These are phyloP conservation scores for Umbilicus rupestris DNA, from an alignment of 164 flowering plant genomes.

Conservation along the genomic window DNA sequence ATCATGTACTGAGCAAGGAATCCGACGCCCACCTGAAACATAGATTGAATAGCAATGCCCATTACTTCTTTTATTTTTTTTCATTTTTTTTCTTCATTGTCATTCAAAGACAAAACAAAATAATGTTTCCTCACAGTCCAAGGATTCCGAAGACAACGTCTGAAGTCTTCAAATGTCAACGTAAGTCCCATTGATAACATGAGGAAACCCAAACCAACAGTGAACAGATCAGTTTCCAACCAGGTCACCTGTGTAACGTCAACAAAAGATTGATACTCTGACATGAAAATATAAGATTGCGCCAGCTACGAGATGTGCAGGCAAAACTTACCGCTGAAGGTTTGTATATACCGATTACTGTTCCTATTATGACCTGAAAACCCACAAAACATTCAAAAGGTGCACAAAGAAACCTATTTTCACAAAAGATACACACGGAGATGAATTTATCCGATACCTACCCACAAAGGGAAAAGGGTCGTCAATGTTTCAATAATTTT, in stretches of 20 bases:
- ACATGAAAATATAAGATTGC: background rate
- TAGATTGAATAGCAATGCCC: slow-evolving; percentile 7
- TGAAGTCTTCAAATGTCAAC: slow-evolving; percentile 89
- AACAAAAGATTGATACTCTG: background rate
- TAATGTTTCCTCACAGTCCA: slow-evolving; percentile 74
- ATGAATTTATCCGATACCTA: slow-evolving; percentile 24
- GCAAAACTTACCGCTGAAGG: slow-evolving; percentile 62
- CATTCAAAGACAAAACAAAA: background rate
- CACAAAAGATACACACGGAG: background rate
- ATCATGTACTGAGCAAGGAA: slow-evolving; percentile 89
- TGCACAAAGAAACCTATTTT: background rate
- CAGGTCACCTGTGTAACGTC: slow-evolving; percentile 69
- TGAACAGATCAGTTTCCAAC: slow-evolving; percentile 88
- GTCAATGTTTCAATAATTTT: slow-evolving; percentile 74
- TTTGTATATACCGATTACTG: slow-evolving; percentile 81
- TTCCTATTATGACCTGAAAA: slow-evolving; percentile 79
- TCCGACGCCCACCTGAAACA: slow-evolving; percentile 91
- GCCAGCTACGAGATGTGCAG: too few relatives aligned
- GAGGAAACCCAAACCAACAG: slow-evolving; percentile 88
- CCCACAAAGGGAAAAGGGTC: slow-evolving; percentile 95
- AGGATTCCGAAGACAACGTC: slow-evolving; percentile 84
- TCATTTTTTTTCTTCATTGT: background rate
- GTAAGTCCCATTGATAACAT: slow-evolving; percentile 99
- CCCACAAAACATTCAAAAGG: slow-evolving; percentile 4
- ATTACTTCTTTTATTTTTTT: background rate